Base-by-base conservation (phyloP, 495 filamentous ascomycete genomes). In the Hypoxylon crocopeplum region DNA sequence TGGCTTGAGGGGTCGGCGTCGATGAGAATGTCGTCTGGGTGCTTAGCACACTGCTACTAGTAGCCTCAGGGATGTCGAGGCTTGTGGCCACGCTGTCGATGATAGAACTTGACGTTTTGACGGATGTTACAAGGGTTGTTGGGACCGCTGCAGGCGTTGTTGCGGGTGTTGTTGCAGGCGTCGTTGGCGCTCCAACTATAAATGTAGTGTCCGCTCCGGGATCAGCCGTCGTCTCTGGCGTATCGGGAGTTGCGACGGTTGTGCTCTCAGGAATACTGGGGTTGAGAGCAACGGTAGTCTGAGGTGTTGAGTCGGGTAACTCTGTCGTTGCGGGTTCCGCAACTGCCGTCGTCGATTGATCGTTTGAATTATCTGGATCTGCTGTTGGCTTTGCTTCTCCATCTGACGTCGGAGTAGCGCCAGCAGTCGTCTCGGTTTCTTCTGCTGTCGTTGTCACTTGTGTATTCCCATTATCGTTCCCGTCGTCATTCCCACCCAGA, bases 121-220 rank as follows among this genome's bases (percentile, higher is more conserved):
- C 17, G 13, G 58, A 66, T 11, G 68, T 70, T 11, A 52, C 55
- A 2, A 70, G 57, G 1, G 68, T 70, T 20, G 67, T 70, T 29
- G 55, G 67, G 7, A 57, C 51, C 7, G 60, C 36, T 15, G 34
- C 12, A 40, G 48, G 20, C 15, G n/a, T n/a, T n/a, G n/a, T n/a
- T n/a, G n/a, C n/a, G n/a, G n/a, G n/a, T n/a, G n/a, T n/a, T n/a
- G n/a, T n/a, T n/a, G n/a, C n/a, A n/a, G n/a, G n/a, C n/a, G n/a
- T n/a, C n/a, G n/a, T n/a, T n/a, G n/a, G n/a, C n/a, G n/a, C n/a
- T n/a, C n/a, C n/a, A n/a, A n/a, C n/a, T n/a, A 34, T 20, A 10
- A 40, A 49, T 1, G 67, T 68, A 4, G 53, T 61, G 41, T 33
- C 62, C 8, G 59, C 47, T 13, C 20, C 33, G 21, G 64, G 19